Evolutionary conservation across 345 rosid species (phyloP), one percentile per base, ranked within the genome.

Genomic region (Anacardium occidentale): DNA sequence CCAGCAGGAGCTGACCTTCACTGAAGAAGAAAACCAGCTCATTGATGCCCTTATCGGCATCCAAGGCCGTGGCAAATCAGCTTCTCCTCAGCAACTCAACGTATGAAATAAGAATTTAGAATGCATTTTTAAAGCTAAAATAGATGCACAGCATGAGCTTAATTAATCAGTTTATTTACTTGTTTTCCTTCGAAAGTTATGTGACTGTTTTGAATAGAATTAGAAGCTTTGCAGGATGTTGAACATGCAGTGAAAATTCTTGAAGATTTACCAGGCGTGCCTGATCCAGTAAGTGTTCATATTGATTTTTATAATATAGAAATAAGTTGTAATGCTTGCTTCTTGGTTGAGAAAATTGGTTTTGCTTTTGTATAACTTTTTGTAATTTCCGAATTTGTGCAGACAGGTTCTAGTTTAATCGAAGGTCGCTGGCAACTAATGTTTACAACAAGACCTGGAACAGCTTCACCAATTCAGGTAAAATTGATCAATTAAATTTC

Each of bases 401-500:
- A 94, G 98, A 89, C 99, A 47, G 79, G 75, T 51, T 88, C 96
- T 58, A 75, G 77, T 12, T 80, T 95, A 64, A 89, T 95, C 14
- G 99, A 95, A 84, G 98, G 99, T 57, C 82, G 89, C 17, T 95
- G 99, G 98, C 90, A 88, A 67, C 75, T 95, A 69, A 90, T 92
- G 92, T 95, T 95, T 73, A 95, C 99, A 0, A 92, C 98, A 37
- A 89, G 99, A 83, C 97, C 97, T 25, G 99, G 97, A 63, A 90
- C 99, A 29, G 92, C 99, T 62, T 95, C 99, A 62, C 98, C 96
- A 32, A 89, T 95, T 67, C 99, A 92, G 92, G 98, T 94, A 69
- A 34, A 34, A 5, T 4, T 66, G 81, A 59, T 53, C 59, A n/a
- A 20, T 67, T 14, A 42, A 51, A 2, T 29, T 48, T 17, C 25